Conservation (phyloP, 1,284 basidiomycete genomes). For the Cutaneotrichosporon cutaneum region DNA sequence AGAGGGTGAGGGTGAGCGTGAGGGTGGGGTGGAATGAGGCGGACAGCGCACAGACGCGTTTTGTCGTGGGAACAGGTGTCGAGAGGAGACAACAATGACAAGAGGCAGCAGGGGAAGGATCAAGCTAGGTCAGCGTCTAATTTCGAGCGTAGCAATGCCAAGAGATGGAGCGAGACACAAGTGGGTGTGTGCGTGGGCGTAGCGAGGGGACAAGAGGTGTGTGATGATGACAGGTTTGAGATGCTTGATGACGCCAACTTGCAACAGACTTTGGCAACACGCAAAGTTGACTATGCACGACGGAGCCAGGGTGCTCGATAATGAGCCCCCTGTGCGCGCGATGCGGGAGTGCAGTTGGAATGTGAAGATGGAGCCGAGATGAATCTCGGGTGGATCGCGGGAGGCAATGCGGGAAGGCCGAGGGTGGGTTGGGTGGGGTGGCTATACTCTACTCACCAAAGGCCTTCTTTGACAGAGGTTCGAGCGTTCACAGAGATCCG, state of each 20-base stretch:
- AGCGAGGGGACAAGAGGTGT: not conserved
- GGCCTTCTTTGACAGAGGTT: not conserved
- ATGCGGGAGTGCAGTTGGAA: not conserved
- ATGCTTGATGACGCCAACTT: not conserved
- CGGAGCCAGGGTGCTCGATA: not conserved
- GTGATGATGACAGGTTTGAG: not conserved
- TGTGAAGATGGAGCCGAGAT: not conserved
- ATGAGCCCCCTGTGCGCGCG: not conserved
- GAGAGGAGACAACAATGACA: too few species aligned
- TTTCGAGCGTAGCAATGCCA: too few species aligned
- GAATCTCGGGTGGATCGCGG: not conserved
- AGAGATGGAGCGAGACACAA: too few species aligned
- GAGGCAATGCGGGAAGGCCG: not conserved
- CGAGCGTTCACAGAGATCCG: not conserved
- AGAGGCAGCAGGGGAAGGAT: too few species aligned
- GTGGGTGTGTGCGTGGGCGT: not conserved
- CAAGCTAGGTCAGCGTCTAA: too few species aligned
- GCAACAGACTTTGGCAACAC: not conserved
- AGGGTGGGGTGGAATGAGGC: too few species aligned
- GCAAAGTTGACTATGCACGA: not conserved
- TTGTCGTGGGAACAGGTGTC: too few species aligned
- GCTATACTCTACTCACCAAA: not conserved
- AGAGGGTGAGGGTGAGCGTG: too few species aligned
- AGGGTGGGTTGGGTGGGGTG: not conserved
- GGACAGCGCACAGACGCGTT: too few species aligned